Percentiles rank a stretch among this genome's conserved stretches.
Evolutionary conservation across 192 early-diverging fungal species (phyloP).

Genomic region (Coemansia sp.): DNA sequence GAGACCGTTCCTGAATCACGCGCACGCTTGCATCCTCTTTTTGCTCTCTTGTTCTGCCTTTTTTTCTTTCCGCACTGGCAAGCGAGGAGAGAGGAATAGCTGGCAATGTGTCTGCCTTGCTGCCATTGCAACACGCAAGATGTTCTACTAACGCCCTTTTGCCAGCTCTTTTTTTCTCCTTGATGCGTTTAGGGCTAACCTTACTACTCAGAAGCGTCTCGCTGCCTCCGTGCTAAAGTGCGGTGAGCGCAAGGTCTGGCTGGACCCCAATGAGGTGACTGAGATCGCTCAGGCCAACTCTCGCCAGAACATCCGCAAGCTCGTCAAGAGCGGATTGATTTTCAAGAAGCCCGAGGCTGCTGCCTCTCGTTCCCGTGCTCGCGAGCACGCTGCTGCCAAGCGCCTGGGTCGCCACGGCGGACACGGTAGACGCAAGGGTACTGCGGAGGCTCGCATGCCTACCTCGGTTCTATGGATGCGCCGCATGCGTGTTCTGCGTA

Average conservation of each 20-base stretch:
- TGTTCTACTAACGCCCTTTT: neutral
- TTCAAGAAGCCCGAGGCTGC: slow-evolving; percentile 87
- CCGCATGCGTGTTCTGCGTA: slow-evolving; percentile 92
- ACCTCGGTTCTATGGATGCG: slow-evolving; percentile 95
- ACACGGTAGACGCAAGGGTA: slow-evolving; percentile 91
- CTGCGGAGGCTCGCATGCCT: slow-evolving; percentile 98
- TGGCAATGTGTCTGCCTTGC: neutral
- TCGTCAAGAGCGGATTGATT: slow-evolving; percentile 95
- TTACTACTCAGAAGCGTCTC: slow-evolving; percentile 89
- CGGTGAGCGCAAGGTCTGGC: slow-evolving; percentile 98
- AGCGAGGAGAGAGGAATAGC: neutral
- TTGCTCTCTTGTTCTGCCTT: neutral
- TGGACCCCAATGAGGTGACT: slow-evolving; percentile 94
- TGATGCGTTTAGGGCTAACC: slow-evolving; percentile 60
- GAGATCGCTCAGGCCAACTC: slow-evolving; percentile 98
- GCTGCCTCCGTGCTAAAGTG: slow-evolving; percentile 96
- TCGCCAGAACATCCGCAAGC: slow-evolving; percentile 96
- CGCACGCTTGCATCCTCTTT: neutral
- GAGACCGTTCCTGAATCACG: slow-evolving; percentile 1
- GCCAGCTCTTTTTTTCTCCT: neutral
- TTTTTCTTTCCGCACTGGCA: neutral
- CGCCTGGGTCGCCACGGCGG: slow-evolving; percentile 96
- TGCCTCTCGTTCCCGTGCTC: slow-evolving; percentile 92
- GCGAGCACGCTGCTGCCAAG: slow-evolving; percentile 90
- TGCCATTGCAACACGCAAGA: neutral